Evolutionary conservation across 768 basidiomycete species (phyloP).

Genomic region (Phallus indusiatus): DNA sequence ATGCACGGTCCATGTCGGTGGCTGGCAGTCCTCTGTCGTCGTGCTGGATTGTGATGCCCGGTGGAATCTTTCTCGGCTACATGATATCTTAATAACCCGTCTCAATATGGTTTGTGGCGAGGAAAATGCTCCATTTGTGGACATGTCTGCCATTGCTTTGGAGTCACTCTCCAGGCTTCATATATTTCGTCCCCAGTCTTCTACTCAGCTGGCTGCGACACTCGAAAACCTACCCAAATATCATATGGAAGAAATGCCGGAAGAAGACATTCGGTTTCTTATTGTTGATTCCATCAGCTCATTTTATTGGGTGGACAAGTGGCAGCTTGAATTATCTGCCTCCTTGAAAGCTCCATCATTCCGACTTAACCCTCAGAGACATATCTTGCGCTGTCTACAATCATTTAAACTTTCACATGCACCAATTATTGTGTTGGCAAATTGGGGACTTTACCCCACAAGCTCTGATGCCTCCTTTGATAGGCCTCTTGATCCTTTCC

Average conservation of each 20-base stretch:
- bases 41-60: slow-evolving; percentile 62
- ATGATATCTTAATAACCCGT: slow-evolving; percentile 39
- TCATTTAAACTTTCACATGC: slow-evolving; percentile 38
- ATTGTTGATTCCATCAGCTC: slow-evolving; percentile 69
- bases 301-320: slow-evolving; percentile 73
- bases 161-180: slow-evolving; percentile 47
- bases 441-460: slow-evolving; percentile 44
- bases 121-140: neutral
- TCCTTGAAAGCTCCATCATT: slow-evolving; percentile 3
- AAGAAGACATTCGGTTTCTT: slow-evolving; percentile 53
- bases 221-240: slow-evolving; percentile 49
- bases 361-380: slow-evolving; percentile 29
- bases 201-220: slow-evolving; percentile 59
- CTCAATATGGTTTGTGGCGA: slow-evolving; percentile 18
- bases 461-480: slow-evolving; percentile 11
- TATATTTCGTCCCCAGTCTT: slow-evolving; percentile 60
- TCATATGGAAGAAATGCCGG: slow-evolving; percentile 37
- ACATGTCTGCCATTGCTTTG: slow-evolving; percentile 10
- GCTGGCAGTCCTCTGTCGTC: slow-evolving; percentile 56
- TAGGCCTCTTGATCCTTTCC: slow-evolving; percentile 22
- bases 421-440: slow-evolving; percentile 47
- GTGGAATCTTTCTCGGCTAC: slow-evolving; percentile 51
- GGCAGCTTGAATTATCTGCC: slow-evolving; percentile 37
- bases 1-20: slow-evolving; percentile 30
- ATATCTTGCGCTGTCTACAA: slow-evolving; percentile 40